phyloP scores from a whole-genome alignment of 371 early-diverging fungal species.

The Mortierella sp. region DNA sequence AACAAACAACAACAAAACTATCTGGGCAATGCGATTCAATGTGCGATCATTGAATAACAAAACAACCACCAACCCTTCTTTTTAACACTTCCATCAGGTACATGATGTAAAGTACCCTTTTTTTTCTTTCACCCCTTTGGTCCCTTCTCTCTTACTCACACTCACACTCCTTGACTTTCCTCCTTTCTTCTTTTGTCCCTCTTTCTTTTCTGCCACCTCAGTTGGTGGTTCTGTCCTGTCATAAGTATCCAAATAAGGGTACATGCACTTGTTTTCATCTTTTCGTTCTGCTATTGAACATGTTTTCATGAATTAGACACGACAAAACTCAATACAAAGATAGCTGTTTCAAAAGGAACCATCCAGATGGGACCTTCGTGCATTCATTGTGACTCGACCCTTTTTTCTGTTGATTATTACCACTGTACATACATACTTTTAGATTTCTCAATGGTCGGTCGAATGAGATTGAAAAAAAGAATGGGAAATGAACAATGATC shows the following conservation, averaged over 20 bases:
- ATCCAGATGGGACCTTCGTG: too few relatives aligned
- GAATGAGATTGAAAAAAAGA: neutral
- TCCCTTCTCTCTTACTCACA: neutral
- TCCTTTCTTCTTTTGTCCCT: slow-evolving; percentile 1
- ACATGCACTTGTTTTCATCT: neutral
- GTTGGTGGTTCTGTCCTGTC: neutral
- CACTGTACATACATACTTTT: neutral
- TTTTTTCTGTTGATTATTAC: neutral
- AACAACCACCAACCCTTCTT: neutral
- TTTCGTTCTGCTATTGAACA: too few relatives aligned
- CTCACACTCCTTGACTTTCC: neutral
- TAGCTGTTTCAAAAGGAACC: neutral
- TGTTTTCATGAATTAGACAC: neutral
- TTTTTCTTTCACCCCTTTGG: neutral
- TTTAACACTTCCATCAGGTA: neutral
- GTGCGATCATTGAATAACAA: neutral
- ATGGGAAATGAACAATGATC: neutral
- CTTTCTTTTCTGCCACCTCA: neutral
- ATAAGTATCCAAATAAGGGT: slow-evolving; percentile 7
- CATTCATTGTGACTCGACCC: neutral
- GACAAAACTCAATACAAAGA: neutral
- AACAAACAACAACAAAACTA: neutral
- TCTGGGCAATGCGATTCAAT: neutral
- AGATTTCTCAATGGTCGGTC: slow-evolving; percentile 1
- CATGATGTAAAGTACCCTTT: neutral